A percentile compares a stretch with the other conserved stretches of the same genome.
phyloP scores from a whole-genome alignment of 176 grass and related monocot genomes.

The Canna indica region DNA sequence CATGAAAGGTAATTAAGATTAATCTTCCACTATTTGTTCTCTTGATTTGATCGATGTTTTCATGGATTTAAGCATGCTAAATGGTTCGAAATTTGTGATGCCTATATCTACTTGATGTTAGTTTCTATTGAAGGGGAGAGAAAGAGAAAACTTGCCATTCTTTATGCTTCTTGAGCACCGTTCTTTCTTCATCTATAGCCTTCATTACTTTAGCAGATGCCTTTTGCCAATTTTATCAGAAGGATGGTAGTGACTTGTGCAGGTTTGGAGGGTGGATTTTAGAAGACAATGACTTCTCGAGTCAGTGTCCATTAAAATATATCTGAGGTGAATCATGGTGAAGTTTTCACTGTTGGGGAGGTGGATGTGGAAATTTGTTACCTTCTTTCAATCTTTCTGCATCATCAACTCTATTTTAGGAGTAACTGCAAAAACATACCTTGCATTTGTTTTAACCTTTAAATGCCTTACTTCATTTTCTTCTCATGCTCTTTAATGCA shows the following conservation, averaged over 20 bases:
- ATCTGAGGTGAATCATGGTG: no score
- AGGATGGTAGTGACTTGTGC: not conserved
- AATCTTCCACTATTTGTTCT: not conserved
- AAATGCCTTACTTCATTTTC: no score
- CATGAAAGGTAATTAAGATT: slow-evolving; percentile 63
- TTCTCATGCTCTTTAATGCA: no score
- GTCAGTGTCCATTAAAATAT: not conserved
- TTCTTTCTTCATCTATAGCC: not conserved
- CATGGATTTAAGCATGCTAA: no score
- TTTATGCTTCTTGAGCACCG: not conserved
- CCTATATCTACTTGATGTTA: not conserved
- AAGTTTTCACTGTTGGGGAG: not conserved
- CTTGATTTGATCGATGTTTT: not conserved
- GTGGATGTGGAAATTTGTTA: not conserved
- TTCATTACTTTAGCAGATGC: not conserved
- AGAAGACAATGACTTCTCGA: not conserved
- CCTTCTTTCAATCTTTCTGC: not conserved
- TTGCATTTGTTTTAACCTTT: not conserved
- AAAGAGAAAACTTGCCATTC: not conserved
- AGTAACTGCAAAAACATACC: no score
- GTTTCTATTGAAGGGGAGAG: not conserved
- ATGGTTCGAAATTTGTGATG: no score
- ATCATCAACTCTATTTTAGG: not conserved
- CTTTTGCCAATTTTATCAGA: not conserved
- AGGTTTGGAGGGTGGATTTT: not conserved